These are phyloP conservation scores for Betula pendula DNA, from an alignment of 306 rosid species.

Conservation along the genomic window DNA sequence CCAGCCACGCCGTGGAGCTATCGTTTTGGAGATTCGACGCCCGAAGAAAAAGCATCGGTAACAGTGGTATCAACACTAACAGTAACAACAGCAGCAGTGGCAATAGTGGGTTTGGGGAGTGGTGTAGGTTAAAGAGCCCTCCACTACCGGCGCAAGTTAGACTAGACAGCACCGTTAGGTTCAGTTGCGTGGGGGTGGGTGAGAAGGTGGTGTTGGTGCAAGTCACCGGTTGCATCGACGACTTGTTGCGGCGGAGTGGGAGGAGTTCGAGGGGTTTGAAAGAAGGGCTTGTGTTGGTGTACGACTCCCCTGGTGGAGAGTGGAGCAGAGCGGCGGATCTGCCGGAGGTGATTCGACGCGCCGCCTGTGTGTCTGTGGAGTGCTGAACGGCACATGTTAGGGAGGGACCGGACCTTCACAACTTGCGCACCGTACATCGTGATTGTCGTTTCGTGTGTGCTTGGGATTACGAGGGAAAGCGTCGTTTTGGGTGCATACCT, in stretches of 20 bases:
- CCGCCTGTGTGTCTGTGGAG: conserved; percentile 66
- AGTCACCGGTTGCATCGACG: conserved; percentile 45
- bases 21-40: conserved; percentile 74
- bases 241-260: conserved; percentile 36
- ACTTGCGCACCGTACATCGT: neutral
- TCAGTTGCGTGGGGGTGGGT: conserved; percentile 59
- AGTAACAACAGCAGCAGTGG: neutral
- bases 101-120: conserved; percentile 47
- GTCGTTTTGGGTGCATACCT: conserved; percentile 6
- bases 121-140: conserved; percentile 65
- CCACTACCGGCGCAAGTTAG: conserved; percentile 59
- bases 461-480: neutral
- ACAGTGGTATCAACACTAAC: neutral
- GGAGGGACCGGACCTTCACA: neutral
- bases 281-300: conserved; percentile 57
- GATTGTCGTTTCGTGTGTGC: no score
- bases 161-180: conserved; percentile 60
- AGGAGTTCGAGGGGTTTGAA: conserved; percentile 40
- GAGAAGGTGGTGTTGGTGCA: conserved; percentile 60
- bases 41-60: conserved; percentile 19
- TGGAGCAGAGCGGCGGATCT: conserved; percentile 56
- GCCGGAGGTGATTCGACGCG: conserved; percentile 66
- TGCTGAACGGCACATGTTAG: conserved; percentile 23
- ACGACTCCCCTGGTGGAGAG: conserved; percentile 44
- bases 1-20: conserved; percentile 75